phyloP scores from a whole-genome alignment of 2,329 filamentous ascomycete species.

The Cladobotryum mycophilum region DNA sequence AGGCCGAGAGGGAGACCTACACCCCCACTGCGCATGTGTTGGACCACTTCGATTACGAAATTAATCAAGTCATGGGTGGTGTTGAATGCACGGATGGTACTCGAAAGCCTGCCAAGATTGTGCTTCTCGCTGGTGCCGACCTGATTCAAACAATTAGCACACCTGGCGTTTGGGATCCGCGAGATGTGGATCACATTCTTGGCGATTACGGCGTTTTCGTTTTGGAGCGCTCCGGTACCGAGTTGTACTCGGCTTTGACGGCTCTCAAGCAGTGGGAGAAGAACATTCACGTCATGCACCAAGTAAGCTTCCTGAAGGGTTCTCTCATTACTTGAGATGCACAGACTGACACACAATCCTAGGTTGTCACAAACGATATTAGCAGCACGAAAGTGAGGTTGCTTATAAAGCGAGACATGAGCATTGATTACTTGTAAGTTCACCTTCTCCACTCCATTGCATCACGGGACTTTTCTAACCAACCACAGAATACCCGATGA shows the following conservation, averaged over 20 bases:
- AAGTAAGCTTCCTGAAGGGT: constrained; percentile 18
- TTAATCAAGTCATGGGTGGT: constrained; percentile 73
- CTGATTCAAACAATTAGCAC: constrained; percentile 68
- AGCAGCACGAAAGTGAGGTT: constrained; percentile 77
- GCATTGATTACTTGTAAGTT: constrained; percentile 48
- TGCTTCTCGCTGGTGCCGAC: constrained; percentile 74
- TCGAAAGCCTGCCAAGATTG: constrained; percentile 63
- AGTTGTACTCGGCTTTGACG: constrained; percentile 82
- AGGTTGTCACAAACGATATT: constrained; percentile 76
- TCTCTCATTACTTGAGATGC: too few species aligned
- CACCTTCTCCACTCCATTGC: neutral
- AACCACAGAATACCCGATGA: constrained; percentile 50
- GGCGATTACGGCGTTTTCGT: constrained; percentile 78
- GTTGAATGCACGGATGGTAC: constrained; percentile 62
- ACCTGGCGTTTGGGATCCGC: constrained; percentile 72
- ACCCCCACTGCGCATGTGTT: constrained; percentile 83
- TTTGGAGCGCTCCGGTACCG: constrained; percentile 81
- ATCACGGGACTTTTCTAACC: neutral
- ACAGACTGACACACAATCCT: constrained; percentile 25
- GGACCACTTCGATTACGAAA: constrained; percentile 86
- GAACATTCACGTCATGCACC: constrained; percentile 78
- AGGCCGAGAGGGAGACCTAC: constrained; percentile 75
- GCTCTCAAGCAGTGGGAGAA: constrained; percentile 75
- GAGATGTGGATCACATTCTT: constrained; percentile 83
- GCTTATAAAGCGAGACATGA: constrained; percentile 63